Base-by-base conservation (phyloP, 371 early-diverging fungal genomes). In the Zopfochytrium polystomum region DNA sequence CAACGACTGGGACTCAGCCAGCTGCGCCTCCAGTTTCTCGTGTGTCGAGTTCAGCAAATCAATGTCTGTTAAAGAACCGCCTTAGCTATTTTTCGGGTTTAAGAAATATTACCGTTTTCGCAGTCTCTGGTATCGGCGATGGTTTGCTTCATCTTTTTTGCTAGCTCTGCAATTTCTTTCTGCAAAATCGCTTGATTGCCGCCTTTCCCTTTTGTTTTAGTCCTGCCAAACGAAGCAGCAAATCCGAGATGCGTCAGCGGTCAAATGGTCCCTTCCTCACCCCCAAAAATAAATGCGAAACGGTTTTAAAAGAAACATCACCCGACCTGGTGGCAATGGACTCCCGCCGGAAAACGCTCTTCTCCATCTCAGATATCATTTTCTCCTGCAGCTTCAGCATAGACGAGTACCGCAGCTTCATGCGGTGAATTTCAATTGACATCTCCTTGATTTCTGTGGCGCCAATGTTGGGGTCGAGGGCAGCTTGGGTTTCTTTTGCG, bases 301-400 rank as follows among this genome's bases (percentile, higher is more conserved):
- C n/a, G n/a, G n/a, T n/a, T n/a, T n/a, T n/a, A n/a, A n/a, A n/a
- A n/a, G n/a, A n/a, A n/a, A n/a, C n/a, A n/a, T n/a, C n/a, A n/a
- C 5, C 30, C 67, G 7, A 38, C 73, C 76, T 55, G 29, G 65
- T 65, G 11, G 74, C 58, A 44, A 82, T 82, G 34, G 72, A 76
- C 54, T 80, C 83, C 2, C 80, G 58, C 15, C 81, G 43, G 31
- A 63, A 75, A 2, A 82, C 79, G 45, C 72, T 72, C 62, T 75
- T 76, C 58, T 82, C 83, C 83, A 82, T 82, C 47, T 82, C 83
- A 18, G 72, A 58, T 50, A 82, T 71, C 77, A 82, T 75, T 56
- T 77, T 78, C 54, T 82, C 81, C 57, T 81, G 83, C 25, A 82
- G 68, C 27, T 79, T 82, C 22, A 77, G 70, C 76, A 82, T 69